Conservation (phyloP, 169 alveolate species). For the Plasmodium malariae region DNA sequence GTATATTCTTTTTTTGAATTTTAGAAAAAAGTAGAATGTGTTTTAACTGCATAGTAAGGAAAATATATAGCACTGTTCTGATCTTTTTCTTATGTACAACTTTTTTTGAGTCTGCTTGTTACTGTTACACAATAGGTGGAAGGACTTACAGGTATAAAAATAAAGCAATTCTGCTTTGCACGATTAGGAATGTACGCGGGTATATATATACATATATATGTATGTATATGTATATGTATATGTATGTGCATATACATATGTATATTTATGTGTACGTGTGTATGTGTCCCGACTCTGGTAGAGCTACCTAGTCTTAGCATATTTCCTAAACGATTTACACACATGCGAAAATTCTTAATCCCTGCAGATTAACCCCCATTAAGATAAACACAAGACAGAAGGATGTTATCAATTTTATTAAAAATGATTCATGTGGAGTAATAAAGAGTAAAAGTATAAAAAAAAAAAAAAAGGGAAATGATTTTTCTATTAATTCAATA, state of each 20-base stretch:
- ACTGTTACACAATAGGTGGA: background rate
- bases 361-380: background rate
- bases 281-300: too few relatives aligned
- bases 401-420: slow-evolving; percentile 4
- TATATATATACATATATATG: background rate
- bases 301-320: too few relatives aligned
- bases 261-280: background rate
- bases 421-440: background rate
- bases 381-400: background rate
- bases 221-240: background rate
- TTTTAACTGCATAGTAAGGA: background rate
- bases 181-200: background rate
- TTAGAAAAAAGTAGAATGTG: slow-evolving; percentile 14
- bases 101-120: slow-evolving; percentile 9
- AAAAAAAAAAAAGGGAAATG: slow-evolving; percentile 4
- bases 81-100: slow-evolving; percentile 13
- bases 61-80: slow-evolving; percentile 10
- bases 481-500: slow-evolving; percentile 8
- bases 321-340: too few relatives aligned
- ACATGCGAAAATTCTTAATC: too few relatives aligned
- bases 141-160: slow-evolving; percentile 11
- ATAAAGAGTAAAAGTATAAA: background rate
- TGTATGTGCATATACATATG: background rate
- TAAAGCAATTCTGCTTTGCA: background rate
- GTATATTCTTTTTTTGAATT: background rate